These are phyloP conservation scores for Lecanicillium sp. DNA, from an alignment of 2,329 filamentous ascomycete species.

Conservation along the genomic window DNA sequence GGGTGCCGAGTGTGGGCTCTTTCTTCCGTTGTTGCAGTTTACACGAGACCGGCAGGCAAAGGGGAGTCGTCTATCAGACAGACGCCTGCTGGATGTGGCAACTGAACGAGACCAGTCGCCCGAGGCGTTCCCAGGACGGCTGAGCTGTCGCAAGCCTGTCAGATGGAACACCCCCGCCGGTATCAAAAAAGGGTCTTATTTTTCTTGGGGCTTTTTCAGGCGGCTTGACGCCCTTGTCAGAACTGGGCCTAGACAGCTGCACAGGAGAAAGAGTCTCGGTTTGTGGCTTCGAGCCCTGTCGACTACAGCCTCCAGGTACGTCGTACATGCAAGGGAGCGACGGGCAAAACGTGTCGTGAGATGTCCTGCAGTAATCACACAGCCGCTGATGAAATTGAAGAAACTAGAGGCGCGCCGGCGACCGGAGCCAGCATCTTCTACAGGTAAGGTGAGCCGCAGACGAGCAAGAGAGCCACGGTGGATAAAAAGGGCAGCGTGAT, in stretches of 20 bases:
- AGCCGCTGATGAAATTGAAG: not conserved
- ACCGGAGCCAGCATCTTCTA: no score
- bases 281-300: no score
- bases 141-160: constrained; percentile 1
- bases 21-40: not conserved
- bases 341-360: not conserved
- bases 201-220: not conserved
- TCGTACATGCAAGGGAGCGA: constrained; percentile 1
- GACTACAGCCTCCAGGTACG: no score
- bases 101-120: no score
- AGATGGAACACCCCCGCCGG: constrained; percentile 6
- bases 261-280: no score
- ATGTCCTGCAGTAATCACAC: constrained; percentile 4
- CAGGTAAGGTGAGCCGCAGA: no score
- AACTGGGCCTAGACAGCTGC: not conserved
- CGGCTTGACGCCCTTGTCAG: not conserved
- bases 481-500: no score
- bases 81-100: no score
- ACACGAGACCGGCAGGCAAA: not conserved
- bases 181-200: not conserved
- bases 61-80: no score
- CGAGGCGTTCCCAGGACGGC: no score
- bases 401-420: not conserved
- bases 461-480: no score
- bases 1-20: no score